phyloP scores from a whole-genome alignment of 441 rosid species.

The Oxalis stricta region DNA sequence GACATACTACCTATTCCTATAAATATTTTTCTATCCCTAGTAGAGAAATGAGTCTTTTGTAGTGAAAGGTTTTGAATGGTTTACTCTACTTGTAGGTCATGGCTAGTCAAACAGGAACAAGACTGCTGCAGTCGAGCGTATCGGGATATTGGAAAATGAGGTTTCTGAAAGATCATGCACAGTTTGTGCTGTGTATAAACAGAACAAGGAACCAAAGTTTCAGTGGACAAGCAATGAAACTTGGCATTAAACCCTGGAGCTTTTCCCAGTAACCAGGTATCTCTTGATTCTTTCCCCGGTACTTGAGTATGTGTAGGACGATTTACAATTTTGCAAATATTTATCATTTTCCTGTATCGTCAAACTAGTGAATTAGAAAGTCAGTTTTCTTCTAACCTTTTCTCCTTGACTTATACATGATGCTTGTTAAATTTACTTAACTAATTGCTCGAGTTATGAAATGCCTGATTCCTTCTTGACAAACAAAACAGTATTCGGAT shows the following conservation, averaged over 20 bases:
- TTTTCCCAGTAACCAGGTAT: conserved; percentile 25
- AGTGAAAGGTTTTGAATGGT: too few relatives aligned
- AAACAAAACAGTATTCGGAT: conserved; percentile 25
- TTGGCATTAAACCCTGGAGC: conserved; percentile 18
- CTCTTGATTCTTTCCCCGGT: neutral
- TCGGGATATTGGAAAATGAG: conserved; percentile 20
- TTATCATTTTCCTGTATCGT: neutral
- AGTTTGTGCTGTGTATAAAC: conserved; percentile 16
- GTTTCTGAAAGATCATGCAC: conserved; percentile 21
- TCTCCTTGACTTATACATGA: too few relatives aligned
- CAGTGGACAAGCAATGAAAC: conserved; percentile 19
- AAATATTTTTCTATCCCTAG: too few relatives aligned
- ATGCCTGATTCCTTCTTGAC: neutral
- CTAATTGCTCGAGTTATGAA: neutral
- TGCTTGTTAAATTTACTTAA: neutral
- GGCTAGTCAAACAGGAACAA: conserved; percentile 39
- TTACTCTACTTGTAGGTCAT: conserved; percentile 21
- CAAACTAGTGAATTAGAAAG: neutral
- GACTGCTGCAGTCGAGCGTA: conserved; percentile 20
- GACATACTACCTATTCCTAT: too few relatives aligned
- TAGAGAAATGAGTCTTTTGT: too few relatives aligned
- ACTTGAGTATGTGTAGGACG: neutral
- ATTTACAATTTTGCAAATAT: too few relatives aligned
- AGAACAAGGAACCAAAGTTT: conserved; percentile 18
- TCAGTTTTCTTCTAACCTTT: neutral